Base-by-base conservation (phyloP, 176 grass and related monocot species). In the Rhynchospora pubera region DNA sequence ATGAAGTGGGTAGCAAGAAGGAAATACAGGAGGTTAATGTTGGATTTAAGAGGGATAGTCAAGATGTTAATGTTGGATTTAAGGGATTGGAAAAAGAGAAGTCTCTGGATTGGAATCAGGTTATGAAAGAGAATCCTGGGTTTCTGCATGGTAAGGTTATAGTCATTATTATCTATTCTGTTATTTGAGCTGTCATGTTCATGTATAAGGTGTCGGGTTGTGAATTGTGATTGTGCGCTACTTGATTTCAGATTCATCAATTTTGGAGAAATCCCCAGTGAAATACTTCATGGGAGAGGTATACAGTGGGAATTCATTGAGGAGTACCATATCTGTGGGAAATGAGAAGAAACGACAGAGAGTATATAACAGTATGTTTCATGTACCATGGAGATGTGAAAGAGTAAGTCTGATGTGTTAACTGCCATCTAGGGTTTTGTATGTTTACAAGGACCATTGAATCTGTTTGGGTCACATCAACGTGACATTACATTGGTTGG, bases 381-480 rank as follows among this genome's bases (percentile, higher is more conserved):
- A 99, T 93, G 92, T 99, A 74, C 96, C 92, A 30, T 99, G 92
- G 96, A 93, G 96, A 91, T 99, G 96, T 65, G 96, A 99, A 84
- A 91, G 93, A 93, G 96, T 99, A 93, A 82, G 57, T 65, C 61
- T 18, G 3, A 52, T 82, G 0, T 64, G 21, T 48, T 52, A 47
- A 51, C 57, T 65, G 26, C 32, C 12, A 52, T 21, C 10, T 75
- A 43, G 51, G 34, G 6, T 69, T 45, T 45, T 15, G 15, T 45
- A 51, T 11, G 48, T 69, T n/a, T 69, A 2, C 2, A n/a, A 22
- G 71, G 65, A 43, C 32, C 65, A 68, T 16, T 16, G 7, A 53
- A 53, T 28, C 53, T 52, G 21, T 11, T 28, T 75, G 71, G 5
- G 15, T 28, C 13, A 26, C 21, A 50, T 74, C 9, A 48, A 50